Conservation (phyloP, 2,329 filamentous ascomycete genomes). For the Phoma sp. region DNA sequence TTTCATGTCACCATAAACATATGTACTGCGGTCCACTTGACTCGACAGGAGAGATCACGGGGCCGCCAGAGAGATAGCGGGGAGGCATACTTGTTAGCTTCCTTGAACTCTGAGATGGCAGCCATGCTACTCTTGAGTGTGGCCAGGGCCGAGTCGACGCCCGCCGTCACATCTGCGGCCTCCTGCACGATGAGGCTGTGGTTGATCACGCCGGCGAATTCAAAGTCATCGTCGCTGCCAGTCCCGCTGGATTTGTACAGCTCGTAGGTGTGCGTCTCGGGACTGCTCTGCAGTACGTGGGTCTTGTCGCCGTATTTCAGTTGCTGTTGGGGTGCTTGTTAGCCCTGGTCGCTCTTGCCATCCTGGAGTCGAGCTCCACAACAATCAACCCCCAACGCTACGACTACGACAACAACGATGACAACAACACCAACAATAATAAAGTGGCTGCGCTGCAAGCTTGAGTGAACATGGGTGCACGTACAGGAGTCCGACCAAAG, state of each 20-base stretch:
- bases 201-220: conserved; percentile 63
- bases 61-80: conserved; percentile 35
- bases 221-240: conserved; percentile 53
- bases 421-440: too few relatives aligned
- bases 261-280: conserved; percentile 63
- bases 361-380: conserved; percentile 17
- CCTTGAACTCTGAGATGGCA: conserved; percentile 65
- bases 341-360: conserved; percentile 33
- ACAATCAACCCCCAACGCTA: conserved; percentile 8
- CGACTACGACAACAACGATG: too few relatives aligned
- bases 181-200: conserved; percentile 63
- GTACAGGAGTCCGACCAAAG: conserved; percentile 50
- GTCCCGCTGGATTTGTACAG: conserved; percentile 58
- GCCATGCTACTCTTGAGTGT: conserved; percentile 65
- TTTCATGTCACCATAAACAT: conserved; percentile 16
- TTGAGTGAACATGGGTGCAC: conserved; percentile 26
- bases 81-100: conserved; percentile 61
- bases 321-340: conserved; percentile 50
- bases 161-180: conserved; percentile 61
- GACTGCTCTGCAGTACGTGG: conserved; percentile 59
- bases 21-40: conserved; percentile 10
- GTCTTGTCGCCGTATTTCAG: conserved; percentile 65
- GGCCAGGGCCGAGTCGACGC: conserved; percentile 65
- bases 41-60: conserved; percentile 24
- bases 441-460: conserved; percentile 4